Base-by-base conservation (phyloP, 345 rosid species). In the Turritis glabra region DNA sequence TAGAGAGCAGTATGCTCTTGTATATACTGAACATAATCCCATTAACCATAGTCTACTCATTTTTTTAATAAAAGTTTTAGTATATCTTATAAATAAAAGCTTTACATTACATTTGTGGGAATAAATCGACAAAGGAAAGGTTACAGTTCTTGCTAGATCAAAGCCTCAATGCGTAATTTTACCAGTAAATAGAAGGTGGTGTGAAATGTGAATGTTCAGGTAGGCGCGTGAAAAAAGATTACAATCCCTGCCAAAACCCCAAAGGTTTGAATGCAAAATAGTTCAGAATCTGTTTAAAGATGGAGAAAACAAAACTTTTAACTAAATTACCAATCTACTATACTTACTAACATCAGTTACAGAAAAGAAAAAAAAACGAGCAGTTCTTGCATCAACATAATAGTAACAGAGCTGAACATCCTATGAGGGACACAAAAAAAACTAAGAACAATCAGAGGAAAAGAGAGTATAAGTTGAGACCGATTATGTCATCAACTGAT, bases 11-110 rank as follows among this genome's bases (percentile, higher is more conserved):
- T 32, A 18, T 64, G 71, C 14, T 77, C 43, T 23, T 77, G 62
- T 77, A 57, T 17, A 71, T 77, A 66, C 44, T 37, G 46, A 33
- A 58, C 69, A 52, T 60, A 75, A 27, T 17, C 17, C 41, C 51
- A 52, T 61, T 25, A 35, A 23, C 56, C 57, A 53, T 55, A 54
- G 27, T 23, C 3, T 15, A n/a, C 70, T 64, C 72, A 21, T 52
- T 72, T 50, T 52, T 23, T 1, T 1, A 40, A 68, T 68, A 68
- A 35, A 35, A 67, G 25, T 22, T 33, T 1, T 8, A 2, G 26
- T 19, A 17, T n/a, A 32, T 21, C 21, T 11, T 19, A 19, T 35
- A 10, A 48, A 48, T 48, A 48, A 48, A 8, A 3, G 26, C 12
- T 19, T 23, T 21, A 21, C n/a, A 19, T 57, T 19, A 19, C 38